Conservation (phyloP, 352 stramenopile genomes). For the Phytophthora tubulina region DNA sequence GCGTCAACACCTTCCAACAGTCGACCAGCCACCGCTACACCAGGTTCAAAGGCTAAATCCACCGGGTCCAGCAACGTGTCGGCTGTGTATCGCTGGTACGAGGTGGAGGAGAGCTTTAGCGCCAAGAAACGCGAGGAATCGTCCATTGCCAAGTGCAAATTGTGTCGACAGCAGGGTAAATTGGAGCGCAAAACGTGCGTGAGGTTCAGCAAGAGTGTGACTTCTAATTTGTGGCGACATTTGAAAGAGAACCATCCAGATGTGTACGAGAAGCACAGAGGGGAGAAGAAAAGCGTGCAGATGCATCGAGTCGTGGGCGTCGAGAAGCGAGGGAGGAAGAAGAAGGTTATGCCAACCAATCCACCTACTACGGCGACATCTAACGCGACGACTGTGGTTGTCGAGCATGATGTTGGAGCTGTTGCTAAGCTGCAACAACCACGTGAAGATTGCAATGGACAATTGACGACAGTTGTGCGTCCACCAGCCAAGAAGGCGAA, state of each 20-base stretch:
- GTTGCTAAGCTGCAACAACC: constrained; percentile 39
- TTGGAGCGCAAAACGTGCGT: constrained; percentile 74
- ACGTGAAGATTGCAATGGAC: constrained; percentile 16
- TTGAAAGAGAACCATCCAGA: constrained; percentile 85
- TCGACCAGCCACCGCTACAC: not conserved
- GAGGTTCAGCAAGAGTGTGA: constrained; percentile 87
- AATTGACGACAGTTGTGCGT: constrained; percentile 7
- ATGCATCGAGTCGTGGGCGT: constrained; percentile 69
- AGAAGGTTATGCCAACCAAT: constrained; percentile 36
- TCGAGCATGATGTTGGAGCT: not conserved
- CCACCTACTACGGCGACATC: not conserved
- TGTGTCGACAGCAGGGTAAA: constrained; percentile 69
- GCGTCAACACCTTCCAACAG: not conserved
- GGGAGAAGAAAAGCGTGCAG: constrained; percentile 82
- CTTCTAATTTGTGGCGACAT: constrained; percentile 85
- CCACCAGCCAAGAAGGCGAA: constrained; percentile 52
- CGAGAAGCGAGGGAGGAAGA: constrained; percentile 73
- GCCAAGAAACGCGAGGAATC: constrained; percentile 80
- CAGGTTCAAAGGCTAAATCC: not conserved
- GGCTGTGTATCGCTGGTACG: constrained; percentile 84
- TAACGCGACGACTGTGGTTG: constrained; percentile 10
- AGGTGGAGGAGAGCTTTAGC: constrained; percentile 68
- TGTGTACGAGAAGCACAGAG: constrained; percentile 74
- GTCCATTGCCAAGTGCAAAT: constrained; percentile 71
- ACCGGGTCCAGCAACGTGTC: constrained; percentile 46